phyloP scores from a whole-genome alignment of 441 rosid species.

The Pelargonium myrrhifolium region DNA sequence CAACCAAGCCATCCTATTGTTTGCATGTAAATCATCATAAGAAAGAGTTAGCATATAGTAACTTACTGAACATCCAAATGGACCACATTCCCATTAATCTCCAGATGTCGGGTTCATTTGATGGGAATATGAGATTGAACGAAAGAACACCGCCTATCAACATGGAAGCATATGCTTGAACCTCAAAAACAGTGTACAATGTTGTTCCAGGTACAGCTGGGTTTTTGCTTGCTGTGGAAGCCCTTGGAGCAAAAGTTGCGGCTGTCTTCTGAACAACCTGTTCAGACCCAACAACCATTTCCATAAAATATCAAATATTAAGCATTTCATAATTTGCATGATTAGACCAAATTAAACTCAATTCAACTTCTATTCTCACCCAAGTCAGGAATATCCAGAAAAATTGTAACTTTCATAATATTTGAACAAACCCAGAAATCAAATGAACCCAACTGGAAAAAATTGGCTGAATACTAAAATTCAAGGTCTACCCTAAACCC shows the following conservation, averaged over 20 bases:
- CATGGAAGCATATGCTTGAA: constrained; percentile 77
- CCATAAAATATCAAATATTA: background rate
- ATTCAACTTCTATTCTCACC: background rate
- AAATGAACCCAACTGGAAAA: background rate
- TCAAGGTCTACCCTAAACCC: background rate
- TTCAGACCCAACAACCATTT: background rate
- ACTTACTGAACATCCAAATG: constrained; percentile 97
- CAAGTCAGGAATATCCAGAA: background rate
- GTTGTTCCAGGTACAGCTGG: constrained; percentile 88
- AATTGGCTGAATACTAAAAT: background rate
- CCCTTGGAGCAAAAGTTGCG: constrained; percentile 92
- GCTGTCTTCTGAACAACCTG: constrained; percentile 94
- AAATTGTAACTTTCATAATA: background rate
- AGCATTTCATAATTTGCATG: background rate
- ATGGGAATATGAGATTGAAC: constrained; percentile 80
- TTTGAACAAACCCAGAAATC: background rate
- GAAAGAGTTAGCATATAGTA: background rate
- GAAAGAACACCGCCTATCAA: constrained; percentile 74
- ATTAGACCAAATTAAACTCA: too few relatives aligned
- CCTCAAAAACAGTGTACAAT: constrained; percentile 80
- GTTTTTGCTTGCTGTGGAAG: constrained; percentile 78
- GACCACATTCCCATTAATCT: constrained; percentile 99
- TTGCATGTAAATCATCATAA: too few relatives aligned
- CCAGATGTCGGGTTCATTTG: constrained; percentile 85
- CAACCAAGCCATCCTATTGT: too few relatives aligned